phyloP scores from a whole-genome alignment of 2,329 filamentous ascomycete genomes.

The Pseudopyrenochaeta lycopersici region DNA sequence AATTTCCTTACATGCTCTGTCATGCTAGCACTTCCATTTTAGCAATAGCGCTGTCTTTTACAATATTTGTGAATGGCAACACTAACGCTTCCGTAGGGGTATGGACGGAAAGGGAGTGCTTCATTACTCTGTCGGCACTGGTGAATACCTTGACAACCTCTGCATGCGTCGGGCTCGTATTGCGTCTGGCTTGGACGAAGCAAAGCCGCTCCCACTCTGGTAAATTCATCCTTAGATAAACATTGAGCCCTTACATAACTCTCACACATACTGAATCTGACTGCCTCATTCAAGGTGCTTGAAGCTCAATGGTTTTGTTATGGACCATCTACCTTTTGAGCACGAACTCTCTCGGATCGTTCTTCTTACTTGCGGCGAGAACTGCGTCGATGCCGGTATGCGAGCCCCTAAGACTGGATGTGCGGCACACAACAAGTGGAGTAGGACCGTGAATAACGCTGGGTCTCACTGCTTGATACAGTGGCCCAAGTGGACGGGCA shows the following conservation, averaged over 20 bases:
- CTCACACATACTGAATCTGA: not conserved
- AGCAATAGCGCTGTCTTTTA: no score
- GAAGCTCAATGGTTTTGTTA: conserved; percentile 44
- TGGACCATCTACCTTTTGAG: conserved; percentile 43
- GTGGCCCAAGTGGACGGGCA: conserved; percentile 37
- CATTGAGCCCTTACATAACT: no score
- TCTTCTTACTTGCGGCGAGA: conserved; percentile 32
- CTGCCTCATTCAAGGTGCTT: conserved; percentile 19
- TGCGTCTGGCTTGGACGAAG: conserved; percentile 29
- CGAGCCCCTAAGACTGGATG: conserved; percentile 30
- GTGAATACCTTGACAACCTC: conserved; percentile 45
- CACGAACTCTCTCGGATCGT: conserved; percentile 32
- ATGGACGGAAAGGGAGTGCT: conserved; percentile 39
- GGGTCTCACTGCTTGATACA: conserved; percentile 29
- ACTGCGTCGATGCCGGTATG: conserved; percentile 40
- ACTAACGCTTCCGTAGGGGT: conserved; percentile 24
- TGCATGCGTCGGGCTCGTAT: conserved; percentile 45
- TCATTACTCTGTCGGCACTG: conserved; percentile 36
- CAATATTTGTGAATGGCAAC: not conserved
- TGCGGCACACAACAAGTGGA: conserved; percentile 23
- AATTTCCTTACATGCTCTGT: no score
- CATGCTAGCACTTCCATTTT: no score
- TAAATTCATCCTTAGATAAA: conserved; percentile 4
- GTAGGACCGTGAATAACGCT: conserved; percentile 23
- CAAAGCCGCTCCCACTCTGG: conserved; percentile 30